These are phyloP conservation scores for Calocera viscosa DNA, from an alignment of 768 basidiomycete genomes.

Conservation along the genomic window DNA sequence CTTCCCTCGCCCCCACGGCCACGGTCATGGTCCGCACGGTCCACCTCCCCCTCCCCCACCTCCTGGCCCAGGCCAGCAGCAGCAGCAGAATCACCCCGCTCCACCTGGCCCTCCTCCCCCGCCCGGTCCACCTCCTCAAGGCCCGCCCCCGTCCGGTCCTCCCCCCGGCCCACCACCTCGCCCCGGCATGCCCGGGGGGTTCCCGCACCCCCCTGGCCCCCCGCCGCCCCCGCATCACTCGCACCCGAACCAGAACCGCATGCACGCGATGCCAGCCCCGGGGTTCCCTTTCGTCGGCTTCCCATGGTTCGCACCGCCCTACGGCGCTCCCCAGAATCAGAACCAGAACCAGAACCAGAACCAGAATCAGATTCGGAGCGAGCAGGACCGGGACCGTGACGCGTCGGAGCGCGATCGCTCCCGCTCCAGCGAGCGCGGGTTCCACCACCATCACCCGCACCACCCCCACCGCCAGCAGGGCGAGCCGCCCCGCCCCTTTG, in stretches of 20 bases:
- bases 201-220: slow-evolving; percentile 7
- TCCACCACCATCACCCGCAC: background rate
- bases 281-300: too few relatives aligned
- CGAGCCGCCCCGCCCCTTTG: too few relatives aligned
- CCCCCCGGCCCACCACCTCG: too few relatives aligned
- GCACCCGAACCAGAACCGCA: background rate
- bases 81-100: too few relatives aligned
- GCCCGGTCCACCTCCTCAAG: slow-evolving; percentile 16
- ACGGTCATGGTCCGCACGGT: background rate
- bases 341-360: too few relatives aligned
- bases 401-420: background rate
- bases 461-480: background rate
- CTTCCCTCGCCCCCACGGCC: slow-evolving; percentile 10
- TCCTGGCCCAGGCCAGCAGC: too few relatives aligned
- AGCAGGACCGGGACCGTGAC: too few relatives aligned
- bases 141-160: slow-evolving; percentile 10
- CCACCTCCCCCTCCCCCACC: background rate
- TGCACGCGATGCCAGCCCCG: background rate
- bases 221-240: background rate
- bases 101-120: slow-evolving; percentile 22
- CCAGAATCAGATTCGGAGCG: too few relatives aligned
- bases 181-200: slow-evolving; percentile 8
- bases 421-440: background rate
- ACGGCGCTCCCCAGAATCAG: too few relatives aligned
- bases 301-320: too few relatives aligned